Base-by-base conservation (phyloP, 2,329 filamentous ascomycete genomes). In the Epichloe hybrida region DNA sequence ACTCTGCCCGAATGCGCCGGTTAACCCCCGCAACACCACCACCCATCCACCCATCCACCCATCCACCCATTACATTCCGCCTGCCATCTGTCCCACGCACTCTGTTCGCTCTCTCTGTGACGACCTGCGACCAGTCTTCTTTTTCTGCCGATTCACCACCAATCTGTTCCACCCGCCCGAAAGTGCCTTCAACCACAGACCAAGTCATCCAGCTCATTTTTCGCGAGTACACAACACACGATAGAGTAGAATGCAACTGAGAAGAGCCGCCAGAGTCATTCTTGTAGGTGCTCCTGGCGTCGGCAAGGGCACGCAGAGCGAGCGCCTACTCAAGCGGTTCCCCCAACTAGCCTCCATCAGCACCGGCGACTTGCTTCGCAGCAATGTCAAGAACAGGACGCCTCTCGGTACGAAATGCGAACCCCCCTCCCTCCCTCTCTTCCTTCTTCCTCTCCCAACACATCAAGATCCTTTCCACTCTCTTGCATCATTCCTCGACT, bases 281-380 rank as follows among this genome's bases (percentile, higher is more conserved):
- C 81, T 98, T 58, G 81, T 98, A 60, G 93, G 93, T 60, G 90
- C 91, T 49, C 93, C 93, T n/a, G 90, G 90, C 52, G 93, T 95
- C 52, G 93, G 93, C 55, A 98, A 98, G 69, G 93, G 91, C 55
- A 98, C 93, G 3, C 93, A 98, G 72, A 88, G 88, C 48, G 87
- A 95, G 67, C 82, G 93, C 54, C 75, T 98, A 55, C 82, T 97
- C 58, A 74, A 83, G 59, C 82, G 86, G 58, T 98, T 93, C 64
- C 88, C 3, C 3, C 86, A 96, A 63, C 75, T 98, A 45, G 85
- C 88, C 49, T 84, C 89, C 17, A 91, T 98, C 67, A 95, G 88
- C 69, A 95, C 93, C 4, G 93, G 93, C 54, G 91, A 98, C 67
- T 73, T 98, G 15, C 72, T 98, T 52, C 84, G 93, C 55, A 82